Percentiles rank a stretch among this genome's conserved stretches.
Evolutionary conservation across 1,139 yeast genomes (phyloP).

Genomic region (Candida dubliniensis): DNA sequence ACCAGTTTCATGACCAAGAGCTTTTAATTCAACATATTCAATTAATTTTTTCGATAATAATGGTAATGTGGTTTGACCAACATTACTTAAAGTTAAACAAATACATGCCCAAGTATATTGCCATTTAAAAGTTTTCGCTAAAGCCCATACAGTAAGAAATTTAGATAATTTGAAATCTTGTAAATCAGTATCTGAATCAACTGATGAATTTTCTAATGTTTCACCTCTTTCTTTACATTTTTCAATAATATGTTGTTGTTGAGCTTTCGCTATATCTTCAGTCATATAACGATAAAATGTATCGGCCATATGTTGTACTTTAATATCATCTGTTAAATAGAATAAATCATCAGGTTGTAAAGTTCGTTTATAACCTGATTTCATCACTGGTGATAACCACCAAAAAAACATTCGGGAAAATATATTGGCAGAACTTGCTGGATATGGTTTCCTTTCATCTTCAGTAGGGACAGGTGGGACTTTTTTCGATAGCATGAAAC

Average conservation of each 20-base stretch:
- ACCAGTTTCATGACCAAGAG: conserved; percentile 20
- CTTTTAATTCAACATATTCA: conserved; percentile 36
- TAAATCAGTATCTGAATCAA: conserved; percentile 23
- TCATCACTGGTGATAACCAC: conserved; percentile 51
- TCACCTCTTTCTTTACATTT: conserved; percentile 27
- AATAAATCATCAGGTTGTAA: conserved; percentile 48
- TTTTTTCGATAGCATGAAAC: conserved; percentile 31
- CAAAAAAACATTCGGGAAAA: conserved; percentile 45
- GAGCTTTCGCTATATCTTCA: conserved; percentile 20
- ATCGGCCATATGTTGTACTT: conserved; percentile 36
- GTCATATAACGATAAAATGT: conserved; percentile 28
- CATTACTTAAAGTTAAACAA: conserved; percentile 41
- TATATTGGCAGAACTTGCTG: conserved; percentile 32
- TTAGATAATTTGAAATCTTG: conserved; percentile 23
- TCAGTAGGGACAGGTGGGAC: conserved; percentile 39
- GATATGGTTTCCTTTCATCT: conserved; percentile 42
- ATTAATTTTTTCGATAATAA: conserved; percentile 46
- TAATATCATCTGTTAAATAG: conserved; percentile 36
- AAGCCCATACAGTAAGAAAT: conserved; percentile 29
- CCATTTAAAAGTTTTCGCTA: conserved; percentile 56
- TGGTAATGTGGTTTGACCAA: conserved; percentile 52
- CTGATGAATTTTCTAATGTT: conserved; percentile 21
- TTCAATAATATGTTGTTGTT: conserved; percentile 18
- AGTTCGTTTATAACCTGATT: conserved; percentile 52
- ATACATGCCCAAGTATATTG: conserved; percentile 50